Conservation (phyloP, 768 basidiomycete genomes). For the Rhodocollybia butyracea region DNA sequence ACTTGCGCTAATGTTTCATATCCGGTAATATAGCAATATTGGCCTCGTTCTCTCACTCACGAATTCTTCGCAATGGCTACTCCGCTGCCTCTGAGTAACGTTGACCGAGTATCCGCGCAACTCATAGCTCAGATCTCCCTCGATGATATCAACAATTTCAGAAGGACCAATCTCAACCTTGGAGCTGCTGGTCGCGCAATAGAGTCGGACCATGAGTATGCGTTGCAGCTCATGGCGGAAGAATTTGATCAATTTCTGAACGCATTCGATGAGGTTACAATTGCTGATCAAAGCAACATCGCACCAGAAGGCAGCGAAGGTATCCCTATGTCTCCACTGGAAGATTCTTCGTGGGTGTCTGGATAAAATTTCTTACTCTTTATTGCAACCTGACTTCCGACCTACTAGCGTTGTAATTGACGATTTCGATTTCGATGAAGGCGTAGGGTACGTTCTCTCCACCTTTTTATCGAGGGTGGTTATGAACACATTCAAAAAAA, state of each 20-base stretch:
- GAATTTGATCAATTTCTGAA: not conserved
- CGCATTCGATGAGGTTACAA: not conserved
- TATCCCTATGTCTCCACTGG: too few relatives aligned
- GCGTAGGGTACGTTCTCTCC: not conserved
- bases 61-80: not conserved
- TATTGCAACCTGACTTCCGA: too few relatives aligned
- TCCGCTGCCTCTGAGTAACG: too few relatives aligned
- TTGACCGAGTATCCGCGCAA: not conserved
- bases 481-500: not conserved
- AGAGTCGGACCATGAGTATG: not conserved
- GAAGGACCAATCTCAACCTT: too few relatives aligned
- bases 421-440: not conserved
- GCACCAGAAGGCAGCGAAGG: too few relatives aligned
- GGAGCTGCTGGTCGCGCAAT: not conserved
- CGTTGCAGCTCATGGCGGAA: not conserved
- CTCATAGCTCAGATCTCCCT: constrained; percentile 3
- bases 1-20: too few relatives aligned
- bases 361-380: too few relatives aligned
- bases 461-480: not conserved
- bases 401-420: too few relatives aligned
- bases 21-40: too few relatives aligned
- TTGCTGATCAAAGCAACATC: too few relatives aligned
- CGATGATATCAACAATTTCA: not conserved
- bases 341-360: too few relatives aligned
- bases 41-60: too few relatives aligned